A percentile compares a stretch with the other conserved stretches of the same genome.
Conservation (phyloP, 73 alveolate genomes). For the Paramecium caudatum region DNA sequence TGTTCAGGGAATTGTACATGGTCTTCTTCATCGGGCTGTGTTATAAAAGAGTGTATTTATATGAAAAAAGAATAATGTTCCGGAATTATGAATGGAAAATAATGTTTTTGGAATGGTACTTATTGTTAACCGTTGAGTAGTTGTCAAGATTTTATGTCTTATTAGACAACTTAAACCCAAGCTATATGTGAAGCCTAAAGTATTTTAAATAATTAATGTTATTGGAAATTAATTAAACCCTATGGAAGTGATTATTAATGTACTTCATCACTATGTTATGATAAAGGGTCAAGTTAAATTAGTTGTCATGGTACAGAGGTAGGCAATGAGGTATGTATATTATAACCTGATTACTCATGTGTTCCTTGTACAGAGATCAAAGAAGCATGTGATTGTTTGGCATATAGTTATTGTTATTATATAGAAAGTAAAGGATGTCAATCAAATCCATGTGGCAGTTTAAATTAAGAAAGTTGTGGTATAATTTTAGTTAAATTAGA, state of each 20-base stretch:
- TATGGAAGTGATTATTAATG: not conserved
- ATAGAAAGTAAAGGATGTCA: not conserved
- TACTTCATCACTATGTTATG: not conserved
- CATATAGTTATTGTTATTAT: not conserved
- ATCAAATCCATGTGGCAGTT: conserved; percentile 1
- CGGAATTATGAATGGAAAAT: conserved; percentile 20
- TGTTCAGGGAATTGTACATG: conserved; percentile 3
- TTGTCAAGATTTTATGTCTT: not conserved
- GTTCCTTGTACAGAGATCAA: conserved; percentile 22
- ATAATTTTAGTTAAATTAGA: not conserved
- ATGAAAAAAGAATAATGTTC: not conserved
- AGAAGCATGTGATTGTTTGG: not conserved
- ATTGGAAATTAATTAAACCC: not conserved
- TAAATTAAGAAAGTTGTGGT: not conserved
- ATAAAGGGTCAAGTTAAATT: not conserved
- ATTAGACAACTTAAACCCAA: not conserved
- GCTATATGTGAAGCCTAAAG: not conserved
- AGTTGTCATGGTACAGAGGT: conserved; percentile 25
- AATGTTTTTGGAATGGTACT: conserved; percentile 53
- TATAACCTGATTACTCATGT: not conserved
- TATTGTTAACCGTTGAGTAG: not conserved
- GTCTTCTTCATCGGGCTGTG: conserved; percentile 19
- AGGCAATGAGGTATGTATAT: not conserved
- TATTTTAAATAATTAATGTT: not conserved
- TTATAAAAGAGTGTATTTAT: not conserved